Base-by-base conservation (phyloP, 495 filamentous ascomycete genomes). In the Neurospora sp. region DNA sequence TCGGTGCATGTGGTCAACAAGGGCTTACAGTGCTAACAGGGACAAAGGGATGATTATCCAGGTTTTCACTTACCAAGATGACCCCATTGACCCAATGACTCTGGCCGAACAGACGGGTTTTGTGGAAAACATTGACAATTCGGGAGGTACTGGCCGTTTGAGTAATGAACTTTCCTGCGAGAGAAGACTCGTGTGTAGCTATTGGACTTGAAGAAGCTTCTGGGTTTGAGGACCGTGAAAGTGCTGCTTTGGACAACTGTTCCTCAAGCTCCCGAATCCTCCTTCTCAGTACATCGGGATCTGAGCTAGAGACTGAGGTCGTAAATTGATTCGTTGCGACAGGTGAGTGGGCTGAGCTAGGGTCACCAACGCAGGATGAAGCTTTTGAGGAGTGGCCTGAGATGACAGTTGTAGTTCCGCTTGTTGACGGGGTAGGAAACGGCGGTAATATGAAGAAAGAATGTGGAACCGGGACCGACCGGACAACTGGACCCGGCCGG, bases 41-140 rank as follows among this genome's bases (percentile, higher is more conserved):
- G 47, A 14, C 20, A 22, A 59, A 27, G 1, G 47, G 47, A 59
- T 22, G 20, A 7, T 10, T 59, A 27, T 31, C 10, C 4, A 22
- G 20, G 47, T 22, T 59, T 27, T 2, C 10, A 79, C 81, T 71
- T 81, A 87, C 86, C 68, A 84, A 68, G 20, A 75, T 68, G 12
- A 82, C 72, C 0, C 80, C 81, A 72, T 81, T 85, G 10, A 87
- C 78, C 87, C 86, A 90, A 75, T 89, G 86, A 70, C 85, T 89
- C 70, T 86, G 86, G 0, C 87, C 88, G 75, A 88, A 87, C 4
- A 86, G 59, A 0, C 87, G 82, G 0, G 80, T 82, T 77, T 89
- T 89, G 73, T 88, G 86, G n/a, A 81, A 80, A 41, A 88, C 80
- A 35, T 81, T 80, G 71, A 16, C 77, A 75, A 27, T 72, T 40